A percentile compares a stretch with the other conserved stretches of the same genome.
Conservation (phyloP, 495 filamentous ascomycete genomes). For the Xylaria telfairii region DNA sequence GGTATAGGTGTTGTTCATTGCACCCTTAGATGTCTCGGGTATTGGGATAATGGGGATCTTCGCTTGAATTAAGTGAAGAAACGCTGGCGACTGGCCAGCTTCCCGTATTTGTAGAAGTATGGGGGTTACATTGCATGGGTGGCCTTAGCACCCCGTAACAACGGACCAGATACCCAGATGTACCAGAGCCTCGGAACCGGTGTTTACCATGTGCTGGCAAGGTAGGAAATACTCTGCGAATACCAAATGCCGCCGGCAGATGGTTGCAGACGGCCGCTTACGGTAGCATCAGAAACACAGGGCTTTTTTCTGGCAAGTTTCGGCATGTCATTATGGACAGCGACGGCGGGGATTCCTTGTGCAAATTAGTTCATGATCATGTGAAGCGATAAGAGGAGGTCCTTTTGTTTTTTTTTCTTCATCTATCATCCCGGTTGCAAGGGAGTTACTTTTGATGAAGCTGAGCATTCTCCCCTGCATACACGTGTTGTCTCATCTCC, state of each 20-base stretch:
- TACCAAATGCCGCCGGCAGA: conserved; percentile 15
- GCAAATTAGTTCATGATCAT: not conserved
- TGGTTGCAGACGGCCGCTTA: conserved; percentile 8
- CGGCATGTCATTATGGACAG: not conserved
- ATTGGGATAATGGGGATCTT: conserved; percentile 1
- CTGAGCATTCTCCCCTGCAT: not conserved
- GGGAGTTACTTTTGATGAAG: not conserved
- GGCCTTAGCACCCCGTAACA: not conserved
- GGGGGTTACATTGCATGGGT: conserved; percentile 14
- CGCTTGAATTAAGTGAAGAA: not conserved
- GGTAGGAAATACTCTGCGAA: conserved; percentile 21
- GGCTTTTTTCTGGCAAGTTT: not conserved
- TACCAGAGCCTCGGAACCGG: conserved; percentile 14
- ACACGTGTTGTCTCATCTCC: not conserved
- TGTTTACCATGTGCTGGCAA: not conserved
- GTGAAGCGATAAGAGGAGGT: not conserved
- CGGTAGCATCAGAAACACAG: not conserved
- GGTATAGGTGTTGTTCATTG: not conserved
- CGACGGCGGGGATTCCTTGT: not conserved
- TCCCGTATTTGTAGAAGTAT: not conserved
- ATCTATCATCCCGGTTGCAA: not conserved
- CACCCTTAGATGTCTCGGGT: not conserved
- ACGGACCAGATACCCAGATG: conserved; percentile 2
- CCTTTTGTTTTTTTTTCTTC: not conserved
- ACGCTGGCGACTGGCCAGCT: not conserved